phyloP scores from a whole-genome alignment of 345 rosid genomes.

The Kernera saxatilis region DNA sequence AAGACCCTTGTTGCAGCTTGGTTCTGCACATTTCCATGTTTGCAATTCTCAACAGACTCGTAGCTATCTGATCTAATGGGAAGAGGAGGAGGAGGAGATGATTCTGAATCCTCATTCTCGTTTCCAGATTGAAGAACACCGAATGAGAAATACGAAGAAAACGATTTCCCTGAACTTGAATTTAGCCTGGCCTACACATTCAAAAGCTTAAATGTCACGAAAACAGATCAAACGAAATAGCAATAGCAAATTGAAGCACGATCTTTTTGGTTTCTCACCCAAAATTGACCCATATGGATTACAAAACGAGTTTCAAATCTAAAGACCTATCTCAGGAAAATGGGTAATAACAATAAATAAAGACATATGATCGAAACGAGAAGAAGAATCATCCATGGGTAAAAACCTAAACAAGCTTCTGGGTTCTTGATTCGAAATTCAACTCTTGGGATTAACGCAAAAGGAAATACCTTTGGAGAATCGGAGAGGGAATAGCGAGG shows the following conservation, averaged over 20 bases:
- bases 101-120: conserved; percentile 34
- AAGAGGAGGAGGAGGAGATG: conserved; percentile 39
- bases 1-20: conserved; percentile 9
- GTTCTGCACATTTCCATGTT: background rate
- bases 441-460: background rate
- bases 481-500: conserved; percentile 33
- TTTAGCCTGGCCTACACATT: conserved; percentile 57
- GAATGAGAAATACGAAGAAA: conserved; percentile 49
- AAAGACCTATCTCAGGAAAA: background rate
- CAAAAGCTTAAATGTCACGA: conserved; percentile 26
- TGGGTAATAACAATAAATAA: background rate
- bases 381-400: background rate
- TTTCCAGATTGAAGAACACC: conserved; percentile 40
- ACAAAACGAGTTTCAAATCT: conserved; percentile 10
- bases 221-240: background rate
- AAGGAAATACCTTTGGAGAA: conserved; percentile 41
- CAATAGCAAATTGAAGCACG: background rate
- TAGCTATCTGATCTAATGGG: conserved; percentile 42
- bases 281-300: background rate
- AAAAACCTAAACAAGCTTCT: background rate
- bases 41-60: conserved; percentile 28
- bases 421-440: background rate
- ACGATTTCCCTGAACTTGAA: conserved; percentile 39
- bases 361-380: conserved; percentile 8
- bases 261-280: background rate